Percentiles rank a stretch among this genome's conserved stretches.
Conservation (phyloP, 441 rosid species). For the Arabidopsis lyrata region DNA sequence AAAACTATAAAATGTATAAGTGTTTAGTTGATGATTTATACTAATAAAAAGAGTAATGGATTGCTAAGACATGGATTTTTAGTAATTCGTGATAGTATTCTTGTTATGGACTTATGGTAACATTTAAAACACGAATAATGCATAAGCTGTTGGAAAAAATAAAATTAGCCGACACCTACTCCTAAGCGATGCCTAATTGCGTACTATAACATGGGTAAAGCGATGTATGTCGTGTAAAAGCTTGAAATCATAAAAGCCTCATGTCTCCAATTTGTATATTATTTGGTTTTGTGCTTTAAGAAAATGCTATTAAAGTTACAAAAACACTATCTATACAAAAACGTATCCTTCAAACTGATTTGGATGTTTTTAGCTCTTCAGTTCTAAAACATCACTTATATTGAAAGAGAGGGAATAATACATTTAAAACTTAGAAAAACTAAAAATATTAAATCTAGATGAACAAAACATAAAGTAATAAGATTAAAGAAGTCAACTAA, state of each 20-base stretch:
- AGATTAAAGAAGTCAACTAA: too few relatives aligned
- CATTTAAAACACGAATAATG: neutral
- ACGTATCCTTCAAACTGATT: too few relatives aligned
- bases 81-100: neutral
- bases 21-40: too few relatives aligned
- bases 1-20: too few relatives aligned
- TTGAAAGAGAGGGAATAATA: too few relatives aligned
- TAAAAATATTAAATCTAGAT: too few relatives aligned
- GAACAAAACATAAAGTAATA: too few relatives aligned
- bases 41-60: too few relatives aligned
- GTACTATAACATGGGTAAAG: slow-evolving; percentile 30
- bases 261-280: neutral
- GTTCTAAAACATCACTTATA: too few relatives aligned
- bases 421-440: too few relatives aligned
- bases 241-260: slow-evolving; percentile 5
- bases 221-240: slow-evolving; percentile 25
- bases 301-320: neutral
- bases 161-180: neutral
- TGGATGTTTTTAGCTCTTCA: neutral
- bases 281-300: neutral
- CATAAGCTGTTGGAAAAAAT: neutral
- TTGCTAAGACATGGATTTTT: neutral
- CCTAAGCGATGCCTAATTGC: neutral
- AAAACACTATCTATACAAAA: neutral
- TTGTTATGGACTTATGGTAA: neutral